Evolutionary conservation across 176 grass and related monocot genomes (phyloP), one percentile per base, ranked within the genome.

Genomic region (Oryza glumipatula): DNA sequence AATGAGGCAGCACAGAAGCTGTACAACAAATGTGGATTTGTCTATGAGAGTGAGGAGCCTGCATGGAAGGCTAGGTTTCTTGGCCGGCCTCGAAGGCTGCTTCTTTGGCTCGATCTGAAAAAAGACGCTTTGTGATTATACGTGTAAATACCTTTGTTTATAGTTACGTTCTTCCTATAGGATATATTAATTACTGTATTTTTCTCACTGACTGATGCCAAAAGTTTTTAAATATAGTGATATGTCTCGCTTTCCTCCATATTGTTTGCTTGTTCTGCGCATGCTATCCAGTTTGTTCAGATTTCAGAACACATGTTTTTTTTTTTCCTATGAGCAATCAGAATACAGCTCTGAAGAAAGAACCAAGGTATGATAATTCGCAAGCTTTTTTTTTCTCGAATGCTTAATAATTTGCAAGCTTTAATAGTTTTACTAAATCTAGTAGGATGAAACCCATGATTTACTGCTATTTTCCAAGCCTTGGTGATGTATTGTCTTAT

Each of bases 11-110:
- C 83, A 1, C 85, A 88, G 77, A 95, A 94, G 52, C 78, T 98
- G 39, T 98, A 98, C 66, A 44, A 79, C 78, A 98, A 98, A 83
- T 89, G 91, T 79, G 96, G 93, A 60, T 98, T 98, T 91, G 83
- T 92, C 75, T 95, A 94, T 38, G 96, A 98, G 90, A 92, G 87
- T 12, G 91, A 98, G 80, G 96, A 98, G 76, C 93, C 91, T 32
- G 83, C 93, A 65, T 93, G 92, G 96, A 90, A 80, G 74, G 96
- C 89, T 79, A 95, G 89, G 68, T 94, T 92, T 92, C 82, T 98
- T 13, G 91, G 91, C 26, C 90, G 96, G 38, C 88, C 93, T 33
- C 84, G 91, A 67, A 85, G 96, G 86, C 89, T 92, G 82, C 88
- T 98, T 56, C 96, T 98, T 80, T 94, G 96, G 93, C 79, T 90